These are phyloP conservation scores for Nematodospora anomalae DNA, from an alignment of 1,139 yeast genomes.

Conservation along the genomic window DNA sequence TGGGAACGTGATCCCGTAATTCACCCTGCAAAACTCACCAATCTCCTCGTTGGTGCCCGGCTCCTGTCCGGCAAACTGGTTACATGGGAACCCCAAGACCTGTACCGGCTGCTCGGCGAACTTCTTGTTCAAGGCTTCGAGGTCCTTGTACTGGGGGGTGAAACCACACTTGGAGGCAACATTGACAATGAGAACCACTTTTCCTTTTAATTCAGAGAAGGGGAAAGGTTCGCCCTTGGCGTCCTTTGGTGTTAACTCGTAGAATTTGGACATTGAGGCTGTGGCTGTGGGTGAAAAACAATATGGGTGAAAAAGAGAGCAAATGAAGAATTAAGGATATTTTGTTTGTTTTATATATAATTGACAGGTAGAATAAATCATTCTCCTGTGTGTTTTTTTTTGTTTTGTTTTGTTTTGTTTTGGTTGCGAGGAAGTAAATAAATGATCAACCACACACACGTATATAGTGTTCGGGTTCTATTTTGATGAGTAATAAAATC, in stretches of 20 bases:
- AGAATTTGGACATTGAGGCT: constrained; percentile 34
- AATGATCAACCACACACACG: too few relatives aligned
- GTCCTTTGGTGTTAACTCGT: constrained; percentile 43
- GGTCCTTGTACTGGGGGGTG: constrained; percentile 76
- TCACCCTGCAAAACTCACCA: constrained; percentile 38
- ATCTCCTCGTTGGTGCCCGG: constrained; percentile 46
- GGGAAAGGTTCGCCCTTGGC: constrained; percentile 60
- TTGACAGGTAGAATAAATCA: too few relatives aligned
- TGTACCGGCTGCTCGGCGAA: constrained; percentile 70
- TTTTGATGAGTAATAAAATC: too few relatives aligned
- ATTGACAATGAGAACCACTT: constrained; percentile 87
- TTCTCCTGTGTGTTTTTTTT: too few relatives aligned
- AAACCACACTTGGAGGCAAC: constrained; percentile 92
- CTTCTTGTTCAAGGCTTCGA: constrained; percentile 79
- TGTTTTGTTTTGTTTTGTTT: too few relatives aligned
- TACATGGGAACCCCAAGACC: constrained; percentile 84
- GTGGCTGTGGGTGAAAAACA: too few relatives aligned
- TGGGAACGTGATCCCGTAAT: constrained; percentile 75
- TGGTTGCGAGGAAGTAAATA: too few relatives aligned
- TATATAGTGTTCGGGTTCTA: too few relatives aligned
- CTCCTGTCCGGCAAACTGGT: constrained; percentile 63
- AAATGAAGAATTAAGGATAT: too few relatives aligned
- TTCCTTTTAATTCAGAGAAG: constrained; percentile 73
- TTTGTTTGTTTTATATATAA: too few relatives aligned
- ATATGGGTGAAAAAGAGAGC: too few relatives aligned